Conservation (phyloP, 2,329 filamentous ascomycete genomes). For the Akanthomyces muscarius region DNA sequence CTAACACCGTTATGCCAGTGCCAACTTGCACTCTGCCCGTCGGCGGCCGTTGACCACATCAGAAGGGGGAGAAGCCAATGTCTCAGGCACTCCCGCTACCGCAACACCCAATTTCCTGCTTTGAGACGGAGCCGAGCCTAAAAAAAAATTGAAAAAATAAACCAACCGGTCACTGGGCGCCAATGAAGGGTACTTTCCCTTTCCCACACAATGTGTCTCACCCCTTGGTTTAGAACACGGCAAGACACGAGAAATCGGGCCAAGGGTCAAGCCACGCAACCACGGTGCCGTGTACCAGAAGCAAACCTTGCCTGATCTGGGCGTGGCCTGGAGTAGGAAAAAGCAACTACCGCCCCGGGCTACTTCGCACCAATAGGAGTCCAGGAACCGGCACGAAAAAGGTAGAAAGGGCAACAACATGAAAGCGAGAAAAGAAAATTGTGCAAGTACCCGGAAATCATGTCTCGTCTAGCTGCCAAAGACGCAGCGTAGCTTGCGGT, state of each 20-base stretch:
- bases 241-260: neutral
- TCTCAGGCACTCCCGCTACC: neutral
- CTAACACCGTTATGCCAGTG: neutral
- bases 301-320: conserved; percentile 13
- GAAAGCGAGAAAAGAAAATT: neutral
- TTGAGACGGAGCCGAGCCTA: neutral
- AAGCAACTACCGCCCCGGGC: conserved; percentile 2
- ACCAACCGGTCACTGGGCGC: neutral
- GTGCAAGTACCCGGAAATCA: neutral
- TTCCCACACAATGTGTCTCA: neutral
- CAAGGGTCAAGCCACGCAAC: neutral
- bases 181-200: neutral
- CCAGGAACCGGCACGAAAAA: neutral
- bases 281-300: neutral
- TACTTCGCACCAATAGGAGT: neutral
- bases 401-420: neutral
- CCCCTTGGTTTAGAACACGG: conserved; percentile 1
- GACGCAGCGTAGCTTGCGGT: neutral
- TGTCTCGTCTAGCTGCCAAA: neutral
- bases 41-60: neutral
- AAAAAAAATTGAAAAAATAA: no score
- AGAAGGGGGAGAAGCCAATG: neutral
- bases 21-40: neutral
- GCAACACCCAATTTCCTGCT: conserved; percentile 9
- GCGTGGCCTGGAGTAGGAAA: neutral